Percentiles rank a stretch among this genome's conserved stretches.
These are phyloP conservation scores for Pholiota conissans DNA, from an alignment of 768 basidiomycete genomes.

Conservation along the genomic window DNA sequence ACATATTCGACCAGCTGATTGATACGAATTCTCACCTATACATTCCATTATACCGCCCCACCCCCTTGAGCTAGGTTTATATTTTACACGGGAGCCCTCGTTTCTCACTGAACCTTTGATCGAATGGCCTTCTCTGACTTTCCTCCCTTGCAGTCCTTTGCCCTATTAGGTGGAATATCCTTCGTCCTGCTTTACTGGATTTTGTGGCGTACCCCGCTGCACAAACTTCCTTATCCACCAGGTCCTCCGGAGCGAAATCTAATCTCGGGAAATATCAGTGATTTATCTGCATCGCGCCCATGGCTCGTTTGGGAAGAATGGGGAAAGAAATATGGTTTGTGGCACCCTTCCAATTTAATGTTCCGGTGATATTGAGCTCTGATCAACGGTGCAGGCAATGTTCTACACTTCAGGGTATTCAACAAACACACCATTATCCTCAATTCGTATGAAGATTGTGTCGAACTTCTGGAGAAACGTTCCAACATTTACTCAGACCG, in stretches of 20 bases:
- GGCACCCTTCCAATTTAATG: too few relatives aligned
- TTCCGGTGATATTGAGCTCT: too few relatives aligned
- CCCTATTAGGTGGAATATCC: background rate
- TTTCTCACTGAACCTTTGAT: too few relatives aligned
- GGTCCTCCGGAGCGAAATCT: background rate
- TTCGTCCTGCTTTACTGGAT: background rate
- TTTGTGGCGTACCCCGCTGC: background rate
- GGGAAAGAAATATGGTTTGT: background rate
- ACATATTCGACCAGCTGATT: too few relatives aligned
- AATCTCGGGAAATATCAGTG: background rate
- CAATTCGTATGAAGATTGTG: slow-evolving; percentile 19
- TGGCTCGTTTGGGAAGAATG: background rate
- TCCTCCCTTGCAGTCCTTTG: background rate
- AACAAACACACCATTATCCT: slow-evolving; percentile 23
- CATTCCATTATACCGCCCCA: too few relatives aligned
- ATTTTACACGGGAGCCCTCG: too few relatives aligned
- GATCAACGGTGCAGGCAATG: slow-evolving; percentile 23
- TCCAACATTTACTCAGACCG: slow-evolving; percentile 24
- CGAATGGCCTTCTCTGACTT: background rate
- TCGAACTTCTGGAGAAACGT: slow-evolving; percentile 25
- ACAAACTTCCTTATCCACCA: background rate
- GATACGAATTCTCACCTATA: too few relatives aligned
- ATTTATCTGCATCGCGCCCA: background rate
- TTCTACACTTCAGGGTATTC: slow-evolving; percentile 20
- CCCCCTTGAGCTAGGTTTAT: too few relatives aligned